Percentiles rank a stretch among this genome's conserved stretches.
These are phyloP conservation scores for Dothideomycetes sp. DNA, from an alignment of 2,329 filamentous ascomycete genomes.

Conservation along the genomic window DNA sequence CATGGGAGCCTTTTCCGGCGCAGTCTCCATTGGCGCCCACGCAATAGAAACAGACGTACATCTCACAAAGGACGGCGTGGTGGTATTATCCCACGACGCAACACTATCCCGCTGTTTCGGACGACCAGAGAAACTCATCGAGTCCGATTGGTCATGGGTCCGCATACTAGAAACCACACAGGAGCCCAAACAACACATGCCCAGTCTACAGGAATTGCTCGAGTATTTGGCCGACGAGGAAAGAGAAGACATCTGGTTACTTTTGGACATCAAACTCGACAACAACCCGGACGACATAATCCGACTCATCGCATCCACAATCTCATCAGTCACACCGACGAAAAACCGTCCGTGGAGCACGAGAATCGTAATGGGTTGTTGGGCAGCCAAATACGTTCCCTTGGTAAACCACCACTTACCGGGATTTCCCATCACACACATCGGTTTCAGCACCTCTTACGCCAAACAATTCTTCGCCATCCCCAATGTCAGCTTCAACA, in stretches of 20 bases:
- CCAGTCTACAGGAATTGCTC: conserved; percentile 64
- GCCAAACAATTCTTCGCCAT: conserved; percentile 61
- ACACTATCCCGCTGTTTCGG: conserved; percentile 76
- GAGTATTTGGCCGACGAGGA: conserved; percentile 58
- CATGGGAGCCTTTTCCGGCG: conserved; percentile 66
- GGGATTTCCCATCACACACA: conserved; percentile 55
- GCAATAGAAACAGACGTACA: conserved; percentile 86
- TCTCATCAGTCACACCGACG: conserved; percentile 43
- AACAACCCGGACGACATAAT: conserved; percentile 65
- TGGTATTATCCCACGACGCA: conserved; percentile 63
- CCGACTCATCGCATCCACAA: conserved; percentile 53
- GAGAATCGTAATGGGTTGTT: conserved; percentile 71
- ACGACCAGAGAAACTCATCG: conserved; percentile 58
- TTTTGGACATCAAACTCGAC: conserved; percentile 83
- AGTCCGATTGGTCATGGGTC: conserved; percentile 69
- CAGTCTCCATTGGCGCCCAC: conserved; percentile 64
- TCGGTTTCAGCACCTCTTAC: conserved; percentile 57
- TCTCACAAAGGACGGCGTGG: conserved; percentile 69
- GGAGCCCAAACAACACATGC: conserved; percentile 62
- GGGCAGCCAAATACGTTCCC: conserved; percentile 67
- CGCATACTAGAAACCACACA: conserved; percentile 57
- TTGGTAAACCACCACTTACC: conserved; percentile 55
- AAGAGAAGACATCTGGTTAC: conserved; percentile 62
- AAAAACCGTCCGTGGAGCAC: conserved; percentile 54
- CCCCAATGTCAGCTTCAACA: conserved; percentile 67